phyloP scores from a whole-genome alignment of 108 stramenopile species.

The Cyclostephanos tholiformis region DNA sequence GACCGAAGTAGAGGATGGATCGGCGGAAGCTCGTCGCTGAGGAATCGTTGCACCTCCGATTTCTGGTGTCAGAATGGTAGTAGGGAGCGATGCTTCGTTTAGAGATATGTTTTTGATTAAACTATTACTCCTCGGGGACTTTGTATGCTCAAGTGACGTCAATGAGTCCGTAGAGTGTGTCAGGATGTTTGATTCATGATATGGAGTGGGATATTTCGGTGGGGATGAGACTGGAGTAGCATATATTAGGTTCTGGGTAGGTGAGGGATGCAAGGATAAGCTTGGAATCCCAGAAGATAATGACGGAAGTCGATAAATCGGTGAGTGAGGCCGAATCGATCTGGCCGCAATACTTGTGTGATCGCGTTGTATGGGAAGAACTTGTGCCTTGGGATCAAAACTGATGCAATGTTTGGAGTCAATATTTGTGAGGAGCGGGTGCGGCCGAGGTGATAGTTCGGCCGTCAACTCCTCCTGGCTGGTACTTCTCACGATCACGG shows the following conservation, averaged over 20 bases:
- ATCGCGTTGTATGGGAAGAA: constrained; percentile 13
- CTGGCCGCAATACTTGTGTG: neutral
- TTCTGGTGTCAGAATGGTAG: neutral
- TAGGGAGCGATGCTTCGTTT: neutral
- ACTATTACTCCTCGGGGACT: neutral
- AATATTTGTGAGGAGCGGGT: neutral
- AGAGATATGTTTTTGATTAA: neutral
- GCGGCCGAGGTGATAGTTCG: neutral
- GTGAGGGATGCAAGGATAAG: constrained; percentile 15
- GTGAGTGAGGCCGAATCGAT: neutral
- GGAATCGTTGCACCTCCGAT: neutral
- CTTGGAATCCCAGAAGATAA: constrained; percentile 16
- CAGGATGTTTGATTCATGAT: neutral
- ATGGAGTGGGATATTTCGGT: constrained; percentile 4
- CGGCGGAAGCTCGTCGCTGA: constrained; percentile 2
- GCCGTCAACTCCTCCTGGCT: constrained; percentile 10
- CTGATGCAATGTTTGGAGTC: neutral
- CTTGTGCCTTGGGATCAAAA: neutral
- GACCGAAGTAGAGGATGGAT: neutral
- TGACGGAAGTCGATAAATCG: constrained; percentile 10
- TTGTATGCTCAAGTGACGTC: neutral
- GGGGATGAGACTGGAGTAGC: constrained; percentile 10
- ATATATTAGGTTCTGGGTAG: neutral
- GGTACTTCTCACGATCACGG: constrained; percentile 3
- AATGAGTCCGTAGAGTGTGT: neutral